Percentiles rank a stretch among this genome's conserved stretches.
Evolutionary conservation across 75 land plant species (phyloP).

Genomic region (Azolla pinnata): DNA sequence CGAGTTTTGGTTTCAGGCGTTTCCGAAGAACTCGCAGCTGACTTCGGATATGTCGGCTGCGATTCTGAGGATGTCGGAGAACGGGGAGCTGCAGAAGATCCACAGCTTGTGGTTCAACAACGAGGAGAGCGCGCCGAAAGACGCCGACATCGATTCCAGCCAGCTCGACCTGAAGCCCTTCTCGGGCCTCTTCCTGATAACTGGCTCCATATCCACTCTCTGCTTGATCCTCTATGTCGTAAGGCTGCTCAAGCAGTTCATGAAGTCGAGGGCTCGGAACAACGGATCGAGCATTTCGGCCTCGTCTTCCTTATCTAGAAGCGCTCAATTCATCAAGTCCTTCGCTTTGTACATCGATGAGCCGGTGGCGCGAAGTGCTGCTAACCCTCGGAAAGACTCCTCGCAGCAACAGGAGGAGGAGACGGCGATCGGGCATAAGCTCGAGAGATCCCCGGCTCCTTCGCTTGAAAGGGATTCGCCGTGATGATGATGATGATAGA

Average conservation of each 20-base stretch:
- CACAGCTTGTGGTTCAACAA: constrained; percentile 60
- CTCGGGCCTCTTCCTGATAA: constrained; percentile 68
- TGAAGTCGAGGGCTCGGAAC: background rate
- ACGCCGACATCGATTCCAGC: constrained; percentile 21
- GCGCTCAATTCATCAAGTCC: constrained; percentile 23
- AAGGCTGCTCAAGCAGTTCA: constrained; percentile 20
- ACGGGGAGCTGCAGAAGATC: constrained; percentile 68
- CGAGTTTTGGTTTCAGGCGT: too few species aligned
- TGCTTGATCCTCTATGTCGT: constrained; percentile 31
- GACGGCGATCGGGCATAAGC: background rate
- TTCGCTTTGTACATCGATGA: constrained; percentile 40
- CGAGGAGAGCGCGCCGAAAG: constrained; percentile 14
- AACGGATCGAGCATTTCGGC: background rate
- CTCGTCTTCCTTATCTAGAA: constrained; percentile 7
- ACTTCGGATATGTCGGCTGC: constrained; percentile 78
- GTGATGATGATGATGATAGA: background rate
- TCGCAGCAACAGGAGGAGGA: background rate
- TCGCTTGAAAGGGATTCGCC: constrained; percentile 4
- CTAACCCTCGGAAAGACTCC: background rate
- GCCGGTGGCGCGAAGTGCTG: background rate
- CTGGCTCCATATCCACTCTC: constrained; percentile 33
- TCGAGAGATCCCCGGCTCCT: background rate
- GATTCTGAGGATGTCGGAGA: constrained; percentile 62
- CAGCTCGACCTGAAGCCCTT: constrained; percentile 54
- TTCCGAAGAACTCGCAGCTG: constrained; percentile 65